A percentile compares a stretch with the other conserved stretches of the same genome.
Evolutionary conservation across 2,329 filamentous ascomycete genomes (phyloP).

Genomic region (Fusarium neocosmosporiellum): DNA sequence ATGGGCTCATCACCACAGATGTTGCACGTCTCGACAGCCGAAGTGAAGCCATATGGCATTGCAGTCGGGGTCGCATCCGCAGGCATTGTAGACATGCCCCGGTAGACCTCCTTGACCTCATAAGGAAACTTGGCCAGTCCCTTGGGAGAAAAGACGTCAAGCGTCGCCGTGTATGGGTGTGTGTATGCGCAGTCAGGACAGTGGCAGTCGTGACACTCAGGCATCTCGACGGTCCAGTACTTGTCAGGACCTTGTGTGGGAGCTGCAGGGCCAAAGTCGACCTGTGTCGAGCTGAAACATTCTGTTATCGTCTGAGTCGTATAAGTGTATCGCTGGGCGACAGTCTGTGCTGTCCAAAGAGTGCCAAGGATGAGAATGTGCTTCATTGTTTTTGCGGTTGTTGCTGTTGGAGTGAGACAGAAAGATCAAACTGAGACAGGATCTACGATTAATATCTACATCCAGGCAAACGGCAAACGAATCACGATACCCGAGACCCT

Average conservation of each 20-base stretch:
- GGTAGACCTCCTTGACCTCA: slow-evolving; percentile 41
- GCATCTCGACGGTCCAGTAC: slow-evolving; percentile 40
- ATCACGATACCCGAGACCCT: slow-evolving; percentile 26
- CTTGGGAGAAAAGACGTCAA: slow-evolving; percentile 36
- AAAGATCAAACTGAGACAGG: slow-evolving; percentile 28
- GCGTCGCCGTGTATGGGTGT: slow-evolving; percentile 39
- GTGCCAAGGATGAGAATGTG: slow-evolving; percentile 12
- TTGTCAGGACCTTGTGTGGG: slow-evolving; percentile 38
- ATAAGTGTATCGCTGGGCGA: slow-evolving; percentile 41
- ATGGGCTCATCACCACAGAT: slow-evolving; percentile 38
- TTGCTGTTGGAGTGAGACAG: slow-evolving; percentile 13
- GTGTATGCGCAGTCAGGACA: slow-evolving; percentile 39
- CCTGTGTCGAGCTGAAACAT: slow-evolving; percentile 39
- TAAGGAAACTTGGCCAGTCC: slow-evolving; percentile 35
- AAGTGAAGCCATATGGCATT: slow-evolving; percentile 39
- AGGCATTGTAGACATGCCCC: slow-evolving; percentile 39
- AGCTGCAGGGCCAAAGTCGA: slow-evolving; percentile 35
- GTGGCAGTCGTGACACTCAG: slow-evolving; percentile 38
- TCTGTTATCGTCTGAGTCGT: slow-evolving; percentile 40
- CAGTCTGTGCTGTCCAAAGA: slow-evolving; percentile 17
- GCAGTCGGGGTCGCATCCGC: slow-evolving; percentile 27
- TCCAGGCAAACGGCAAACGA: slow-evolving; percentile 12
- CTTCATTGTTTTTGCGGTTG: slow-evolving; percentile 32
- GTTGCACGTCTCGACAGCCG: slow-evolving; percentile 30
- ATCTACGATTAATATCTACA: slow-evolving; percentile 36